Percentiles rank a stretch among this genome's conserved stretches.
phyloP scores from a whole-genome alignment of 768 basidiomycete genomes.

The Naganishia vaughanmartiniae region DNA sequence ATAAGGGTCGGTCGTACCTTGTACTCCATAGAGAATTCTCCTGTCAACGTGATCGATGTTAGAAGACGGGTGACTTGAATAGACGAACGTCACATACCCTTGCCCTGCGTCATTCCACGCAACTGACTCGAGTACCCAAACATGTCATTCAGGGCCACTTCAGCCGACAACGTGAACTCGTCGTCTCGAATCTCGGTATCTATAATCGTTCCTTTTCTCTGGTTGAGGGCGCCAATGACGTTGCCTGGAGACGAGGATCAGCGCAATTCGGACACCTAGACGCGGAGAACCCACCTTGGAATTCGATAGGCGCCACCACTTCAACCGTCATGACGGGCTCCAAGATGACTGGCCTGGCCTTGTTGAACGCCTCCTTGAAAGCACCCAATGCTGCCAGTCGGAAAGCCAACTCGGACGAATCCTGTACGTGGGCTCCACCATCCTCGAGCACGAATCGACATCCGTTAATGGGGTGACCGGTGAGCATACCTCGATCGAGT shows the following conservation, averaged over 20 bases:
- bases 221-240: slow-evolving; percentile 91
- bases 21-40: slow-evolving; percentile 58
- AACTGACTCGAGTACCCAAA: slow-evolving; percentile 93
- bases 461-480: slow-evolving; percentile 82
- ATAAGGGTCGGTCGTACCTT: slow-evolving; percentile 57
- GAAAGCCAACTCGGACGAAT: slow-evolving; percentile 96
- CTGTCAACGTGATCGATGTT: slow-evolving; percentile 33
- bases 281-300: slow-evolving; percentile 60
- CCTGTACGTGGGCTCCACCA: slow-evolving; percentile 86
- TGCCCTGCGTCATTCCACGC: slow-evolving; percentile 92
- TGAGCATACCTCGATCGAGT: slow-evolving; percentile 80
- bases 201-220: slow-evolving; percentile 85
- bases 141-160: slow-evolving; percentile 96
- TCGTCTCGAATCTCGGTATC: slow-evolving; percentile 96
- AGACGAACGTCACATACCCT: slow-evolving; percentile 74
- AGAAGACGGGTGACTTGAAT: slow-evolving; percentile 48
- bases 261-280: neutral
- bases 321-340: slow-evolving; percentile 99
- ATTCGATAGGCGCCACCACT: slow-evolving; percentile 90
- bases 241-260: slow-evolving; percentile 56
- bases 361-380: slow-evolving; percentile 81
- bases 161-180: slow-evolving; percentile 86
- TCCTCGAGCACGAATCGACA: slow-evolving; percentile 84
- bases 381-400: slow-evolving; percentile 83
- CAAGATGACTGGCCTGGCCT: slow-evolving; percentile 74